Evolutionary conservation across 495 filamentous ascomycete species (phyloP).

Genomic region (Podospora tetraspora): DNA sequence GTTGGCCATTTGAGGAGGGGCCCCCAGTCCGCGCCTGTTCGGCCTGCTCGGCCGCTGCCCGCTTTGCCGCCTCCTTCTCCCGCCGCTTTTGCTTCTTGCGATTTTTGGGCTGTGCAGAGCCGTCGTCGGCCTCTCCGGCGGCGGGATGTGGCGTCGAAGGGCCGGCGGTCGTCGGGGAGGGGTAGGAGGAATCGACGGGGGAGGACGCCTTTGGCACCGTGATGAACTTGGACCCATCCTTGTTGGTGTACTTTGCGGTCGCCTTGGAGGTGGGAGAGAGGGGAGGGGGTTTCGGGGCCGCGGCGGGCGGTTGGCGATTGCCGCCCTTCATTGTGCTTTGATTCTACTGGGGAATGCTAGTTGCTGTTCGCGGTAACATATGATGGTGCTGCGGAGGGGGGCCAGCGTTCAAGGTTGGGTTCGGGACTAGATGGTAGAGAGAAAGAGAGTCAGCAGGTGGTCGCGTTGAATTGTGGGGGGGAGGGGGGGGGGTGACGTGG

Average conservation of each 20-base stretch:
- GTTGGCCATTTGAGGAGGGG: constrained; percentile 35
- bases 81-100: constrained; percentile 89
- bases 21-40: constrained; percentile 26
- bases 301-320: constrained; percentile 40
- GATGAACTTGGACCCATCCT: constrained; percentile 64
- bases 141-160: constrained; percentile 26
- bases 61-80: constrained; percentile 66
- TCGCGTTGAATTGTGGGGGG: neutral
- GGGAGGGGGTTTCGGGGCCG: constrained; percentile 29
- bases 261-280: constrained; percentile 39
- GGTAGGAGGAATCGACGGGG: constrained; percentile 47
- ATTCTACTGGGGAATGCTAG: constrained; percentile 22
- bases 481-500: neutral
- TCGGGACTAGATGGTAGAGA: constrained; percentile 1
- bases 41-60: constrained; percentile 45
- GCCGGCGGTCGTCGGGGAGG: constrained; percentile 38
- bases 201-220: constrained; percentile 55
- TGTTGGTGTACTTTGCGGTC: constrained; percentile 57
- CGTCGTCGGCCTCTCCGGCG: constrained; percentile 23
- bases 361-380: constrained; percentile 30
- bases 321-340: constrained; percentile 47
- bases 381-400: constrained; percentile 9
- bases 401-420: constrained; percentile 1
- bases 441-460: constrained; percentile 1
- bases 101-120: constrained; percentile 55